Base-by-base conservation (phyloP, 2,329 filamentous ascomycete genomes). In the Sporothrix protearum region DNA sequence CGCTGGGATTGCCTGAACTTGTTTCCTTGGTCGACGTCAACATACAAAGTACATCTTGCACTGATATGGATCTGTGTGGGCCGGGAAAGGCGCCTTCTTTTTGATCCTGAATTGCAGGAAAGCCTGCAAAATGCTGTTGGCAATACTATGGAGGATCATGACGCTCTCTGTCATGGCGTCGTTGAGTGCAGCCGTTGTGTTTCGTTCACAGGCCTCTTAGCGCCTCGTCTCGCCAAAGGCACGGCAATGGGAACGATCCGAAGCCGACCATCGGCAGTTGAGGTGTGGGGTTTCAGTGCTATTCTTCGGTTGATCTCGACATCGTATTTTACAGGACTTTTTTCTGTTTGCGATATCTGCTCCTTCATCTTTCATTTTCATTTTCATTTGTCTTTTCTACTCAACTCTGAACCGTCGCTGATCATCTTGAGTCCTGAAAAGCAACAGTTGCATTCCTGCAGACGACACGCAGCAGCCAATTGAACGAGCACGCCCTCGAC, bases 201-300 rank as follows among this genome's bases (percentile, higher is more conserved):
- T 49, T 45, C 30, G 36, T 66, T 57, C 61, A 9, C 22, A 47
- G 12, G 25, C 19, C 42, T 8, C 16, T 28, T 66, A 49, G 63
- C 64, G 47, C 47, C 19, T 12, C 5, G 33, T 19, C 7, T 2
- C 30, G 10, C 42, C 28, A 30, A 49, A 66, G 33, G 7, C 64
- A 68, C 64, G 64, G 64, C 64, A 68, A 68, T 68, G 47, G 64
- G 39, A 53, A 33, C 28, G 64, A 16, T 53, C 64, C 64, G 64
- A 30, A 49, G 5, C 64, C 64, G 47, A 53, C 8, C 45, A 14
- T 68, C 64, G 64, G 64, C 64, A 68, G 64, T 68, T 68, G 64
- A 19, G n/a, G 30, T 47, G 64, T 68, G 64, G 64, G 64, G 64
- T 51, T 57, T 33, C 39, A 47, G 19, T 42, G 57, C 19, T 22